These are phyloP conservation scores for Cyclotella distinguenda DNA, from an alignment of 108 stramenopile genomes.

Conservation along the genomic window DNA sequence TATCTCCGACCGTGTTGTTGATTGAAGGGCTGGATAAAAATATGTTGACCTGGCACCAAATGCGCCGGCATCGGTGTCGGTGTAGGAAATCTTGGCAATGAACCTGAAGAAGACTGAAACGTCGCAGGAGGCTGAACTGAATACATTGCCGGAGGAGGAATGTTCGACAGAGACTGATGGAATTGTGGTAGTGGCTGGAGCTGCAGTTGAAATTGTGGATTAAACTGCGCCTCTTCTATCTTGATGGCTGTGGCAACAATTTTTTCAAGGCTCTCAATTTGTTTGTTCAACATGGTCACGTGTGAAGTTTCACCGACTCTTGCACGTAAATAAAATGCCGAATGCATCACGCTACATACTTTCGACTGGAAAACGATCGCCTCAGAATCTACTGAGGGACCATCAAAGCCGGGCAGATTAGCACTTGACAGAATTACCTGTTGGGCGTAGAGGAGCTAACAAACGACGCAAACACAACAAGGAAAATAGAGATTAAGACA, in stretches of 20 bases:
- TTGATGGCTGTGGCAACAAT: constrained; percentile 21
- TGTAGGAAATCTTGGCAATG: constrained; percentile 16
- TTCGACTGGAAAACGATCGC: constrained; percentile 61
- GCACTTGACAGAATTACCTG: constrained; percentile 70
- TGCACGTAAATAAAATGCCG: constrained; percentile 77
- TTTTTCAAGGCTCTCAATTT: constrained; percentile 59
- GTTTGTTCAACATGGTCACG: constrained; percentile 63
- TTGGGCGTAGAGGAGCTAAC: constrained; percentile 61
- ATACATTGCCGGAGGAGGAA: constrained; percentile 24
- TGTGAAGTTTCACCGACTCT: constrained; percentile 73
- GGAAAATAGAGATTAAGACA: neutral
- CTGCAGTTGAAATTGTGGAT: constrained; percentile 13
- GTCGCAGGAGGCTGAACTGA: constrained; percentile 15
- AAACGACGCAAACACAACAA: neutral
- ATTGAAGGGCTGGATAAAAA: constrained; percentile 10
- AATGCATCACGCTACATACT: constrained; percentile 81
- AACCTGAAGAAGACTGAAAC: too few relatives aligned
- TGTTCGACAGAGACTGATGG: constrained; percentile 29
- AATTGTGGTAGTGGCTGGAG: constrained; percentile 22
- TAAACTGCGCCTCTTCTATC: constrained; percentile 1
- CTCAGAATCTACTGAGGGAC: constrained; percentile 72
- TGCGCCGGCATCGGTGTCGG: constrained; percentile 15
- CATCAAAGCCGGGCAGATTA: constrained; percentile 71
- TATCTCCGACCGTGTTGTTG: neutral
- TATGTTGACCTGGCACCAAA: constrained; percentile 28